A percentile compares a stretch with the other conserved stretches of the same genome.
phyloP scores from a whole-genome alignment of 2,329 filamentous ascomycete species.

The Colletotrichum sp. region DNA sequence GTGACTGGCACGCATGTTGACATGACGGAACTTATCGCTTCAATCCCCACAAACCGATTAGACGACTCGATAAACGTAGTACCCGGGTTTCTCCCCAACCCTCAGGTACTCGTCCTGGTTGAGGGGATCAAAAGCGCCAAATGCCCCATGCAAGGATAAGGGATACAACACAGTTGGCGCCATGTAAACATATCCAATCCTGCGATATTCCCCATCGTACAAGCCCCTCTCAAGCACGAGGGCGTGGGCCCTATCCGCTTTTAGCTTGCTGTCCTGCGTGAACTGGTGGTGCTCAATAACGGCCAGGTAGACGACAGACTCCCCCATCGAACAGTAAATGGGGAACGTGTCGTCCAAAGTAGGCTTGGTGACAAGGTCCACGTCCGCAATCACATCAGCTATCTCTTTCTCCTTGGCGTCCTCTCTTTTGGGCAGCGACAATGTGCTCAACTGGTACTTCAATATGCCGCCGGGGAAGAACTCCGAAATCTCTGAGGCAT shows the following conservation, averaged over 20 bases:
- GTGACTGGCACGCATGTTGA: not conserved
- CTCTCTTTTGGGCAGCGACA: not conserved
- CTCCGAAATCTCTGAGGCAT: not conserved
- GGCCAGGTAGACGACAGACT: not conserved
- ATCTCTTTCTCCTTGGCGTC: not conserved
- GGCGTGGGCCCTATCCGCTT: not conserved
- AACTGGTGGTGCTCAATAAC: not conserved
- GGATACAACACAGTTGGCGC: not conserved
- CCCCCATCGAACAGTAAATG: not conserved
- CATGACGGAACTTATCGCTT: not conserved
- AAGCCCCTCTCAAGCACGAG: not conserved
- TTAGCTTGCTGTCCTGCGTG: not conserved
- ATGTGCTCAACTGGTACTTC: not conserved
- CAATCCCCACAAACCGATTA: not conserved
- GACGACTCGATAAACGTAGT: not conserved
- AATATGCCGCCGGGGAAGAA: not conserved
- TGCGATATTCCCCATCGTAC: not conserved
- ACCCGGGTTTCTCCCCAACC: not conserved
- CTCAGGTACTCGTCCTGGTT: not conserved
- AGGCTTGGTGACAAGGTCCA: not conserved
- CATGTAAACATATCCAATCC: not conserved
- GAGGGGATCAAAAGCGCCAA: not conserved
- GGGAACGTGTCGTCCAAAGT: not conserved
- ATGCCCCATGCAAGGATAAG: not conserved
- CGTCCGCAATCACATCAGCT: not conserved